Evolutionary conservation across 2,329 filamentous ascomycete genomes (phyloP), one percentile per base, ranked within the genome.

Genomic region (Scorias spongiosa): DNA sequence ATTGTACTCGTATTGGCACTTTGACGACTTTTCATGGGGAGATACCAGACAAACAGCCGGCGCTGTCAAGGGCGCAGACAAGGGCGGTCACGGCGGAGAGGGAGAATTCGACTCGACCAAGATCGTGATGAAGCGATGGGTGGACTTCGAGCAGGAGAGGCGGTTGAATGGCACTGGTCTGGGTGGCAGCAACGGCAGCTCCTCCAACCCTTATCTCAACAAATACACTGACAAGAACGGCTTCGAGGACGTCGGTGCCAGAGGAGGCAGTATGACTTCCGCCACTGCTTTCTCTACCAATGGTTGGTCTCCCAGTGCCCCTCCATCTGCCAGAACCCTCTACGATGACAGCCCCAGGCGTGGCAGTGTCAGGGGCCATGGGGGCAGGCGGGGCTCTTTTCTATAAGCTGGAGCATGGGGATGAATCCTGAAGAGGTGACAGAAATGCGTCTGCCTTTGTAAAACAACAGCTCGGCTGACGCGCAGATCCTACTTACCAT

Each of bases 101-200:
- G 91, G 91, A 50, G 91, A 96, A 64, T 98, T 98, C 57, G 93
- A 98, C 65, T 93, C 84, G 63, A 93, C 82, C 65, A 93, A 95
- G 76, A 98, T 98, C 61, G 95, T 89, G 32, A 98, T 98, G 91
- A 95, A 94, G 73, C 72, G 91, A 55, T 98, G 91, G 91, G 83
- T 81, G 50, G 91, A 98, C 65, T 98, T 96, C 60, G 91, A 98
- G 70, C 76, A 74, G 63, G 80, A 62, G 43, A 47, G 59, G 30
- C 43, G 60, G 26, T 40, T 59, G 43, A 46, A 49, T 18, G 50
- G 48, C 4, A 45, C 47, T 10, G 45, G 11, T 20, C 11, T 12
- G 5, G 38, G 12, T 40, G 38, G 38, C 20, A 40, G 14, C 38
- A 28, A 18, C 14, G 34, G 34, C 9, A 26, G 20, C 20, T 26